Conservation (phyloP, 306 rosid genomes). For the Malus domestica region DNA sequence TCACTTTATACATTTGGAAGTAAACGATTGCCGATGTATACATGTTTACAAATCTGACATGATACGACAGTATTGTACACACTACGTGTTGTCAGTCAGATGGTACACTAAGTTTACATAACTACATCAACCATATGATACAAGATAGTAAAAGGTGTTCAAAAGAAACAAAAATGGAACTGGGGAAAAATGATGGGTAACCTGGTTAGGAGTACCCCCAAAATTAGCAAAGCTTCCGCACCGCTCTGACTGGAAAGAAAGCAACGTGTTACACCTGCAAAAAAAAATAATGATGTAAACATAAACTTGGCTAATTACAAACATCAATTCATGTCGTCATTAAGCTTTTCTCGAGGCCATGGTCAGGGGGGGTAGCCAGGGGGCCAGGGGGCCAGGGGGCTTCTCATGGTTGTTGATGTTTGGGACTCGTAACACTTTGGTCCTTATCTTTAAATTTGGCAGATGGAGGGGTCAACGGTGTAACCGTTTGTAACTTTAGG, state of each 20-base stretch:
- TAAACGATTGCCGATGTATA: conserved; percentile 1
- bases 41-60: conserved; percentile 17
- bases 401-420: neutral
- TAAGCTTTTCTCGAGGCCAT: neutral
- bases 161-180: conserved; percentile 1
- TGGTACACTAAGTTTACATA: conserved; percentile 24
- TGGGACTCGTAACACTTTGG: too few species aligned
- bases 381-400: neutral
- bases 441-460: neutral
- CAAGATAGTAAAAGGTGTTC: neutral
- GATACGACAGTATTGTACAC: conserved; percentile 2
- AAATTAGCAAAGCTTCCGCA: conserved; percentile 30
- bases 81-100: conserved; percentile 11
- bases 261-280: conserved; percentile 35
- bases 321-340: neutral
- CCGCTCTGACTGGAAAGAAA: conserved; percentile 32
- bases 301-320: conserved; percentile 9
- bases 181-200: conserved; percentile 12
- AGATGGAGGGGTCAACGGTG: neutral
- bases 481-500: neutral
- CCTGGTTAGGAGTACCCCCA: conserved; percentile 39
- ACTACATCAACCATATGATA: conserved; percentile 17
- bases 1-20: neutral
- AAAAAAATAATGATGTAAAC: conserved; percentile 8
- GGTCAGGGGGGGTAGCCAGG: neutral